Evolutionary conservation across 495 filamentous ascomycete genomes (phyloP).

Genomic region (Hyaloscypha variabilis): DNA sequence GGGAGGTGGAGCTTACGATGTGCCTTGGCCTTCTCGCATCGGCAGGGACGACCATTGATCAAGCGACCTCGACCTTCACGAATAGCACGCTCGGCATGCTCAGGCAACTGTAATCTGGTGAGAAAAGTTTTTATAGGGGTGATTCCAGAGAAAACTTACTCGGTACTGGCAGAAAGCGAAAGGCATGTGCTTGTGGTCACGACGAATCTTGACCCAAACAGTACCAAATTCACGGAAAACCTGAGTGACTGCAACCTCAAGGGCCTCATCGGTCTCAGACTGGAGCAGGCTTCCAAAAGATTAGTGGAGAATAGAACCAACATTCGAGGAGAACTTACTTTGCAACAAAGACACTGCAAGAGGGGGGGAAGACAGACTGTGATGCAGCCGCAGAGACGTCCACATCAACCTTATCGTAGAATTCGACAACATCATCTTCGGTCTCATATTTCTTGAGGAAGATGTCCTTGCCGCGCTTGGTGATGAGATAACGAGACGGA

Average conservation of each 20-base stretch:
- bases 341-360: constrained; percentile 64
- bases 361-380: constrained; percentile 56
- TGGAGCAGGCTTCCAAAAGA: constrained; percentile 36
- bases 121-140: too few relatives aligned
- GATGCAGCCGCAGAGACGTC: constrained; percentile 48
- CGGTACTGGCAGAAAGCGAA: constrained; percentile 67
- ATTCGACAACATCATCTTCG: constrained; percentile 1
- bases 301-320: neutral
- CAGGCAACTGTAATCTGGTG: constrained; percentile 33
- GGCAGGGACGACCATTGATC: constrained; percentile 59
- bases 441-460: constrained; percentile 1
- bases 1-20: constrained; percentile 48
- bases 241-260: constrained; percentile 54
- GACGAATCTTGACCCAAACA: constrained; percentile 65
- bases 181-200: constrained; percentile 58
- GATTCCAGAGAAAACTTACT: constrained; percentile 38
- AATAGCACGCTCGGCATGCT: constrained; percentile 53
- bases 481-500: neutral
- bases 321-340: constrained; percentile 50
- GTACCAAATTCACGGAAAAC: constrained; percentile 54
- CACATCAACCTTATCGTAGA: constrained; percentile 12
- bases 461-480: neutral
- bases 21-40: constrained; percentile 60
- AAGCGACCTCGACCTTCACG: constrained; percentile 44
- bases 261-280: constrained; percentile 46